Evolutionary conservation across 768 basidiomycete genomes (phyloP), one percentile per base, ranked within the genome.

Genomic region (Suillus occidentalis): DNA sequence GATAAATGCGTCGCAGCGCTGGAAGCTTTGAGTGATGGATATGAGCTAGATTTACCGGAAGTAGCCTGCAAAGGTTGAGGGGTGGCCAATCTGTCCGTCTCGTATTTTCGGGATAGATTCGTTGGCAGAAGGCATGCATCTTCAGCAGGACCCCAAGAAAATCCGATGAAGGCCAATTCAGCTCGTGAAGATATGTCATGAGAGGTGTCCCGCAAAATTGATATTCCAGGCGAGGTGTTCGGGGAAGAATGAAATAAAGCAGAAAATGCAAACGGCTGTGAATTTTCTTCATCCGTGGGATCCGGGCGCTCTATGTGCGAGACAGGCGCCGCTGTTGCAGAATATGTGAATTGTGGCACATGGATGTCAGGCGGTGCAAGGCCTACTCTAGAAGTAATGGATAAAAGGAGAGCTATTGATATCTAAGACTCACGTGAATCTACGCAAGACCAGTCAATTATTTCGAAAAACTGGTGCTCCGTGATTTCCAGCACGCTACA

Each of bases 81-180:
- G 8, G 71, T 75, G 55, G 67, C 69, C 50, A 70, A 13, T 16
- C 60, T 34, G 55, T 68, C 67, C 16, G 49, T 57, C 22, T 42
- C 37, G 49, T 45, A 59, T 37, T 47, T 37, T 65, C 57, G 37
- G 22, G 47, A 49, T 47, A 34, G 70, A 43, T 62, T 47, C n/a
- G 67, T 63, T 13, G 62, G 61, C 12, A 42, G 72, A 4, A 77
- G 75, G 73, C 93, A 92, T 1, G 88, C 91, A 45, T 89, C 83
- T 8, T 76, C 67, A 0, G 82, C 67, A 0, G 94, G 94, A 5
- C 94, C 94, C 94, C 94, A 95, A 5, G 93, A 92, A 75, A 95
- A 95, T 1, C 94, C 93, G 64, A 94, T 89, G 70, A 93, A 93
- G 36, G 82, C 75, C 58, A 85, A 77, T 0, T 81, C 77, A 7